These are phyloP conservation scores for Podaxis carcinomalis DNA, from an alignment of 768 basidiomycete species.

Conservation along the genomic window DNA sequence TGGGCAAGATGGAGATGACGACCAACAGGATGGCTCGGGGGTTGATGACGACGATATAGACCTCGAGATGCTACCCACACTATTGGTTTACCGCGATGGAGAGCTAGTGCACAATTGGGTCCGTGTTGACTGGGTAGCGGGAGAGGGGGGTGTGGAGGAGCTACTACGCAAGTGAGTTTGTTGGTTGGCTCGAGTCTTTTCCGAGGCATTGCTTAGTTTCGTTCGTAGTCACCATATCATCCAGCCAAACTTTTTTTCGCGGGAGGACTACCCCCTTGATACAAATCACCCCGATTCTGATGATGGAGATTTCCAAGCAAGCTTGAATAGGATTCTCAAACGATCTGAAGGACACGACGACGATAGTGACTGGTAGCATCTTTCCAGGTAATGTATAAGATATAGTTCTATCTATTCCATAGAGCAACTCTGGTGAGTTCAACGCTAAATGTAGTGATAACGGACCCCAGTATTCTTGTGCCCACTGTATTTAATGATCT, in stretches of 20 bases:
- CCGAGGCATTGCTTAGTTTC: no score
- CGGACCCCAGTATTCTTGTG: neutral
- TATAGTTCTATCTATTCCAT: neutral
- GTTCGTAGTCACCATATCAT: constrained; percentile 3
- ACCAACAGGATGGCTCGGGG: constrained; percentile 14
- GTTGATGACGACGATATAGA: constrained; percentile 61
- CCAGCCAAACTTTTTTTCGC: neutral
- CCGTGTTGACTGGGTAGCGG: constrained; percentile 83
- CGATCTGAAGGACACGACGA: neutral
- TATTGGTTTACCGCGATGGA: constrained; percentile 75
- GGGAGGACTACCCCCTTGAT: neutral
- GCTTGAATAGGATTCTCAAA: constrained; percentile 5
- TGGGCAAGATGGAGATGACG: constrained; percentile 36
- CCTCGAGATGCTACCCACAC: constrained; percentile 73
- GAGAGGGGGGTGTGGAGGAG: constrained; percentile 61
- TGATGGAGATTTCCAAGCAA: constrained; percentile 11
- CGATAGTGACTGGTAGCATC: neutral
- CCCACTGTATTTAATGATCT: no score
- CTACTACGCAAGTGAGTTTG: constrained; percentile 53
- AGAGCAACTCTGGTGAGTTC: neutral
- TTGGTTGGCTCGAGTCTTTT: neutral
- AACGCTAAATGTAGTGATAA: neutral
- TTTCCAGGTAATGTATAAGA: neutral
- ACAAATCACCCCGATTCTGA: constrained; percentile 2
- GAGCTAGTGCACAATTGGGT: constrained; percentile 89